These are phyloP conservation scores for Artemisia tridentata DNA, from an alignment of 129 eudicot species.

Conservation along the genomic window DNA sequence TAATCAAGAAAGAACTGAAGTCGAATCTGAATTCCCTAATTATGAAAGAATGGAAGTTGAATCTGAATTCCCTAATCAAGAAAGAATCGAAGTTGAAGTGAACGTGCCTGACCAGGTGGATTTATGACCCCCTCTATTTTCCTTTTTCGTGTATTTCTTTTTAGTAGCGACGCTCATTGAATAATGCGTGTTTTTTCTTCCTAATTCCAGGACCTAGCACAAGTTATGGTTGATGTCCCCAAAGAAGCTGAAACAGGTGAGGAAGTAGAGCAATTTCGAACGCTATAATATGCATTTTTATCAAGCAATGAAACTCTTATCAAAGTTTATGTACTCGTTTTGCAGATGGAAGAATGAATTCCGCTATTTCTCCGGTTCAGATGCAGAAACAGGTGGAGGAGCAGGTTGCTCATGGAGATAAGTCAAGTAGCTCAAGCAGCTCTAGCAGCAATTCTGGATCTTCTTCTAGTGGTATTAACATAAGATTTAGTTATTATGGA, in stretches of 20 bases:
- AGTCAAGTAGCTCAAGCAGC: slow-evolving; percentile 57
- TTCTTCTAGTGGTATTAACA: slow-evolving; percentile 68
- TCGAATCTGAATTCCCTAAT: slow-evolving; percentile 11
- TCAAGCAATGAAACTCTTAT: not conserved
- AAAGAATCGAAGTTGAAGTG: slow-evolving; percentile 26
- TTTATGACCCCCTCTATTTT: not conserved
- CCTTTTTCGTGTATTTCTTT: not conserved
- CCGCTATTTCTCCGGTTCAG: slow-evolving; percentile 28
- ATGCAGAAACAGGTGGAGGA: slow-evolving; percentile 39
- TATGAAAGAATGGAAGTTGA: slow-evolving; percentile 12
- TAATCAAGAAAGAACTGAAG: slow-evolving; percentile 9
- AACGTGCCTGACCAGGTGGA: slow-evolving; percentile 45
- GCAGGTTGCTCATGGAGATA: slow-evolving; percentile 33
- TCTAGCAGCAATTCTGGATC: slow-evolving; percentile 71
- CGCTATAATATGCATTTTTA: not conserved
- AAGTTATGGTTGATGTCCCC: slow-evolving; percentile 38
- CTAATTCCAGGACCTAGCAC: slow-evolving; percentile 35
- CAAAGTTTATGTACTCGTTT: not conserved
- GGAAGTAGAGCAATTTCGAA: not conserved
- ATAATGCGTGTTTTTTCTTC: slow-evolving; percentile 17
- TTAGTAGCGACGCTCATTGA: not conserved
- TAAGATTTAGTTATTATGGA: not conserved
- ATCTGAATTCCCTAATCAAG: not conserved
- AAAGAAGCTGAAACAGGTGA: slow-evolving; percentile 54
- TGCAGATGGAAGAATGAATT: slow-evolving; percentile 40